Evolutionary conservation across 2,329 filamentous ascomycete species (phyloP), one percentile per base, ranked within the genome.

Genomic region (Ophiostoma sp.): DNA sequence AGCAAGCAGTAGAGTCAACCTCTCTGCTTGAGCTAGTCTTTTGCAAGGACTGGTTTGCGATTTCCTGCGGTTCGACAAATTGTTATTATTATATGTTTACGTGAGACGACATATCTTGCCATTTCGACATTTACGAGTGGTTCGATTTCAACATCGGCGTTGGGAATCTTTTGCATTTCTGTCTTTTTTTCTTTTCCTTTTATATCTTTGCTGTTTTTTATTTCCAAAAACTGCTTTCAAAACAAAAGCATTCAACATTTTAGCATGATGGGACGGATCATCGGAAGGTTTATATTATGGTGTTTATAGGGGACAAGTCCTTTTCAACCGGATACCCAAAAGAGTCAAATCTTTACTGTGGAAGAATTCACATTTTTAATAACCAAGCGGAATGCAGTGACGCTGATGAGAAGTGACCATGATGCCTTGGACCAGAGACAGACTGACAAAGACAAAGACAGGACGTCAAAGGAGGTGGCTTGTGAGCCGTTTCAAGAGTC

Each of bases 1-100:
- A 80, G 88, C 80, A 88, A 90, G 83, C 85, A 85, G 78, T 78
- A 76, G 77, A 76, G 57, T 31, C 44, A 48, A 48, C 44, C 44
- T 48, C 44, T 35, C 23, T 64, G 57, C 20, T 35, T 64, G 57
- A 17, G 11, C 31, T 57, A n/a, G 52, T 44, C 62, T 71, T 67
- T 54, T 48, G 67, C 35, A 67, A 39, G 11, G 13, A 10, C 52
- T 15, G 39, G 13, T 35, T 69, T 27, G 44, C 20, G 15, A 17
- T 48, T 20, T 48, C 44, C 15, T 67, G 54, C 54, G 33, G 39
- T 39, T 33, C 62, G 57, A 60, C 54, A 60, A 20, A 35, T 54
- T 36, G 36, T 27, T n/a, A n/a, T 65, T 71, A 70, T 68, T 41
- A 10, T 33, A 10, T 71, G 41, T 65, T 72, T 69, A 73, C 65